Evolutionary conservation across 768 basidiomycete genomes (phyloP).

Genomic region (Chalciporus sphaerocephalus): DNA sequence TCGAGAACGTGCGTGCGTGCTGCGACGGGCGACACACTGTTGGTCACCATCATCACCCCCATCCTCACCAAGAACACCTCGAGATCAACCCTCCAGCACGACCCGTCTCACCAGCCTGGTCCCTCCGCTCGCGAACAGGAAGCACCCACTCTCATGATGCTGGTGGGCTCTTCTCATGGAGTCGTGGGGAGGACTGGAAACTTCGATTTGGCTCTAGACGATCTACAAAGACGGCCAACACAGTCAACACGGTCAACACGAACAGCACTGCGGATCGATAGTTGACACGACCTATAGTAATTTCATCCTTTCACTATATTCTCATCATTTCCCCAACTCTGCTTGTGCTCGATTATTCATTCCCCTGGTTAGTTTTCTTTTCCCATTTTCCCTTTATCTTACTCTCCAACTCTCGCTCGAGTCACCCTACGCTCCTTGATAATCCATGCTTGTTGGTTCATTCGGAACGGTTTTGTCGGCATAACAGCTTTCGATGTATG

Average conservation of each 20-base stretch:
- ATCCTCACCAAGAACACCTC: conserved; percentile 52
- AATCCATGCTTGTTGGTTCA: conserved; percentile 25
- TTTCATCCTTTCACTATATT: neutral
- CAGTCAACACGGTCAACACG: conserved; percentile 16
- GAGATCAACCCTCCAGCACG: conserved; percentile 49
- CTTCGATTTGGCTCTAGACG: conserved; percentile 73
- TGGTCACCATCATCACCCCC: conserved; percentile 60
- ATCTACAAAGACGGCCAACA: conserved; percentile 40
- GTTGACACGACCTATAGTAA: conserved; percentile 2
- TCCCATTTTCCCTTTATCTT: conserved; percentile 2
- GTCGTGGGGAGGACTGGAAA: conserved; percentile 56
- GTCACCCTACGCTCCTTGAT: conserved; percentile 31
- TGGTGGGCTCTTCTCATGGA: conserved; percentile 67
- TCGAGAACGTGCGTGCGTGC: conserved; percentile 93
- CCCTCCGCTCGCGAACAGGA: conserved; percentile 77
- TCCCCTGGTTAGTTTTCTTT: conserved; percentile 1
- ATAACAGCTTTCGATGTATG: conserved; percentile 23
- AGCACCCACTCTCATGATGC: conserved; percentile 68
- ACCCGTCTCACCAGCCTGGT: conserved; percentile 80
- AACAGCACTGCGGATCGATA: conserved; percentile 23
- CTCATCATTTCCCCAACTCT: neutral
- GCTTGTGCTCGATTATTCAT: conserved; percentile 5
- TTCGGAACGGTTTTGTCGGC: conserved; percentile 10
- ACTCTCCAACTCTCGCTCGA: conserved; percentile 16
- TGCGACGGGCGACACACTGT: conserved; percentile 87